These are phyloP conservation scores for Talinum fruticosum DNA, from an alignment of 148 eudicot species.

Conservation along the genomic window DNA sequence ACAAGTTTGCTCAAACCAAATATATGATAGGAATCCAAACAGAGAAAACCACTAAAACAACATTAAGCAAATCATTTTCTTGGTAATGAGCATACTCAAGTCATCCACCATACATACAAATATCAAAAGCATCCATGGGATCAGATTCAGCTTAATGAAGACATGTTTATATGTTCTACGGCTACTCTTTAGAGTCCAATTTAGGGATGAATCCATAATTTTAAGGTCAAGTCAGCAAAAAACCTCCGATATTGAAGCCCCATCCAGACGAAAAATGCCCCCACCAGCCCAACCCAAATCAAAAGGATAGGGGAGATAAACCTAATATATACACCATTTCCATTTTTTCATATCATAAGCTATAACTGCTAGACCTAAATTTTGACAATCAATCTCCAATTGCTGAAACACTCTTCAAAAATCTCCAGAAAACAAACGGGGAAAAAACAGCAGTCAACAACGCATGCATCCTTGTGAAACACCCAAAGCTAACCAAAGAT, in stretches of 20 bases:
- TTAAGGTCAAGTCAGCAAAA: neutral
- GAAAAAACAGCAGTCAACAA: neutral
- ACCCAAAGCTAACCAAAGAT: neutral
- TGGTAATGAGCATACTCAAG: neutral
- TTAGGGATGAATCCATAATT: neutral
- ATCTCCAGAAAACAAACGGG: neutral
- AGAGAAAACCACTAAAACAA: neutral
- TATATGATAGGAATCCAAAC: neutral
- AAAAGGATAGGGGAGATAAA: neutral
- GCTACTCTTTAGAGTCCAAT: neutral
- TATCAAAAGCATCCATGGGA: neutral
- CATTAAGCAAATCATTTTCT: neutral
- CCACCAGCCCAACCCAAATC: neutral
- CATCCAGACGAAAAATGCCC: too few species aligned
- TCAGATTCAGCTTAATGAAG: neutral
- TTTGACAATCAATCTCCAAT: too few species aligned
- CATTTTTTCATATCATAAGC: neutral
- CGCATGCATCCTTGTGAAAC: neutral
- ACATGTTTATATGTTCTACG: neutral
- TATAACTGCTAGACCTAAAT: neutral
- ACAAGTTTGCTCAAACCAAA: neutral
- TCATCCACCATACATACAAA: neutral
- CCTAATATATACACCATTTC: neutral
- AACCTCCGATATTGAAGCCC: neutral
- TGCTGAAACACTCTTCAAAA: neutral